phyloP scores from a whole-genome alignment of 495 filamentous ascomycete species.

The Schizothecium vesticola region DNA sequence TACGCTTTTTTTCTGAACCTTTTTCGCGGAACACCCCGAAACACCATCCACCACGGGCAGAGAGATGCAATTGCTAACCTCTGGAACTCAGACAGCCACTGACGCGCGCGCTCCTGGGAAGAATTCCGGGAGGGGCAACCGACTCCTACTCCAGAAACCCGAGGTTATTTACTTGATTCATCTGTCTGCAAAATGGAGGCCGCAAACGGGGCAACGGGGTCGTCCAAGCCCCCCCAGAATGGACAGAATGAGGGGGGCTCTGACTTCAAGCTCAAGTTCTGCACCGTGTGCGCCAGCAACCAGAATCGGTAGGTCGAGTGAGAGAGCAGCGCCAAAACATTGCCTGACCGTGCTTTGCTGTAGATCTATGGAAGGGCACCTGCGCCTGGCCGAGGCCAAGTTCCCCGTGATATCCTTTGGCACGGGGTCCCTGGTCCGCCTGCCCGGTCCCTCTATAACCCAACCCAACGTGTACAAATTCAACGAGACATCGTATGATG shows the following conservation, averaged over 20 bases:
- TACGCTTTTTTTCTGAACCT: constrained; percentile 50
- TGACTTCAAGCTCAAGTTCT: constrained; percentile 84
- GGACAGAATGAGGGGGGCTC: constrained; percentile 36
- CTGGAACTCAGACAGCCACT: not conserved
- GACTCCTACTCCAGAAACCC: not conserved
- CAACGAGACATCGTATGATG: constrained; percentile 86
- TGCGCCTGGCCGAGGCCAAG: constrained; percentile 74
- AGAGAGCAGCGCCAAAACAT: constrained; percentile 4
- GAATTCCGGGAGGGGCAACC: not conserved
- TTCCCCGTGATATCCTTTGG: constrained; percentile 98
- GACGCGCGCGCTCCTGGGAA: not conserved
- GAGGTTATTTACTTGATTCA: not conserved
- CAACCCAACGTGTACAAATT: constrained; percentile 97
- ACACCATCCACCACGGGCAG: not conserved
- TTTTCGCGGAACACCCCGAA: not conserved
- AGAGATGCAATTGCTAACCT: not conserved
- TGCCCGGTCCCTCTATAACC: constrained; percentile 84
- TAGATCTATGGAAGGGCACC: constrained; percentile 96
- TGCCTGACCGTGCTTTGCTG: constrained; percentile 3
- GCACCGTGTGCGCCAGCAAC: constrained; percentile 97
- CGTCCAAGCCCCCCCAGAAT: constrained; percentile 33
- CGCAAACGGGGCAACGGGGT: constrained; percentile 24
- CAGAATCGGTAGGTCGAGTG: constrained; percentile 68
- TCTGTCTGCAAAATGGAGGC: constrained; percentile 29
- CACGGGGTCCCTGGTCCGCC: constrained; percentile 88